Evolutionary conservation across 768 basidiomycete genomes (phyloP), one percentile per base, ranked within the genome.

Genomic region (Solioccasus polychromus): DNA sequence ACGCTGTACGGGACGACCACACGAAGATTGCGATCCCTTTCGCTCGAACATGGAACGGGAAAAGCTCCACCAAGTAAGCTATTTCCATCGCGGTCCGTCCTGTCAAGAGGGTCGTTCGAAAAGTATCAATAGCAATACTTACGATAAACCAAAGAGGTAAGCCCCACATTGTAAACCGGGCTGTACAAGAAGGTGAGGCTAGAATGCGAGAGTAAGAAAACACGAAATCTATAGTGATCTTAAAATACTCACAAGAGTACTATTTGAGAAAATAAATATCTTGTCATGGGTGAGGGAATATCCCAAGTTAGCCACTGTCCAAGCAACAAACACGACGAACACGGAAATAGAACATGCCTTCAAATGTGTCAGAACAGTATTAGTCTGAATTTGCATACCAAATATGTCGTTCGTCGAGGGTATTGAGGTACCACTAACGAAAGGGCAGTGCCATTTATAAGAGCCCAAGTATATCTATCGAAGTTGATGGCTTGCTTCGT

Each of bases 41-140:
- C 0, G 82, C 73, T 46, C 81, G 77, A 25, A 73, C 72, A 48
- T 79, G 74, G 68, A 69, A 83, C 0, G 82, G 82, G 69, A 83
- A 82, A 23, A 84, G 55, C 55, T 83, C 82, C 19, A 82, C 77
- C 49, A 83, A 62, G 72, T 73, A 83, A 3, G 80, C 79, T 79
- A 12, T 28, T 28, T 28, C 7, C 28, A 12, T 12, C 28, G 8
- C 28, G 54, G 11, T 23, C 54, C 10, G 8, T 17, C 8, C 7
- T 3, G 15, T 44, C 20, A 23, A 5, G 3, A 18, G 12, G 22
- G 19, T n/a, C 26, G 4, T 8, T 2, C 5, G 36, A 4, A 12
- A 12, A 28, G 28, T 28, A n/a, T 17, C 28, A 22, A 36, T 4
- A 11, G 23, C 14, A 19, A 12, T 19, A n/a, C 52, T 39, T 17